phyloP scores from a whole-genome alignment of 1,284 basidiomycete genomes.

The Puccinia horiana region DNA sequence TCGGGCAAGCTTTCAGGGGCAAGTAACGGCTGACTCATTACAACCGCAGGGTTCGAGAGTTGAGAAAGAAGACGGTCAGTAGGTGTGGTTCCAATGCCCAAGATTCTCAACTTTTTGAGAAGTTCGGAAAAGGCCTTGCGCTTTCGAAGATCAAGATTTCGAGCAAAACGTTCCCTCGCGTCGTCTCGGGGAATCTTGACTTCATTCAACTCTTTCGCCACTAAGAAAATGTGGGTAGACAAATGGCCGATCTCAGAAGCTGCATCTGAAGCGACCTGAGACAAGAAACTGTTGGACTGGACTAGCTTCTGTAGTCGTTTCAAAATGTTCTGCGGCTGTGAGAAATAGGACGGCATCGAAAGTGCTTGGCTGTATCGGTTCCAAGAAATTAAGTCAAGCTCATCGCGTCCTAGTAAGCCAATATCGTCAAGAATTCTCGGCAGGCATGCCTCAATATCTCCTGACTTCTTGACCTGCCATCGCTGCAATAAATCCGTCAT shows the following conservation, averaged over 20 bases:
- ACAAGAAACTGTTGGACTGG: slow-evolving; percentile 51
- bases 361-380: background rate
- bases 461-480: slow-evolving; percentile 53
- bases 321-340: slow-evolving; percentile 50
- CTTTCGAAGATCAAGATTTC: slow-evolving; percentile 76
- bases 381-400: slow-evolving; percentile 45
- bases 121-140: slow-evolving; percentile 88
- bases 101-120: slow-evolving; percentile 79
- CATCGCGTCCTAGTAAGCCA: background rate
- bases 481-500: slow-evolving; percentile 58
- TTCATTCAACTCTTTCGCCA: slow-evolving; percentile 67
- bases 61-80: slow-evolving; percentile 49
- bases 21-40: slow-evolving; percentile 45
- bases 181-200: slow-evolving; percentile 66
- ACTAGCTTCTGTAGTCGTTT: slow-evolving; percentile 57
- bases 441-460: slow-evolving; percentile 16
- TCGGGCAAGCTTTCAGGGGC: background rate
- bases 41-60: slow-evolving; percentile 25
- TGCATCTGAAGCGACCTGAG: slow-evolving; percentile 35
- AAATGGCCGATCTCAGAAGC: slow-evolving; percentile 65
- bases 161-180: slow-evolving; percentile 69
- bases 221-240: slow-evolving; percentile 73
- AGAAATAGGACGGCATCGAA: slow-evolving; percentile 25
- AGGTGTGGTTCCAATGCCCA: slow-evolving; percentile 65
- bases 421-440: slow-evolving; percentile 14